Evolutionary conservation across 805 yeast species (phyloP).

Genomic region (Ogataea dorogensis): DNA sequence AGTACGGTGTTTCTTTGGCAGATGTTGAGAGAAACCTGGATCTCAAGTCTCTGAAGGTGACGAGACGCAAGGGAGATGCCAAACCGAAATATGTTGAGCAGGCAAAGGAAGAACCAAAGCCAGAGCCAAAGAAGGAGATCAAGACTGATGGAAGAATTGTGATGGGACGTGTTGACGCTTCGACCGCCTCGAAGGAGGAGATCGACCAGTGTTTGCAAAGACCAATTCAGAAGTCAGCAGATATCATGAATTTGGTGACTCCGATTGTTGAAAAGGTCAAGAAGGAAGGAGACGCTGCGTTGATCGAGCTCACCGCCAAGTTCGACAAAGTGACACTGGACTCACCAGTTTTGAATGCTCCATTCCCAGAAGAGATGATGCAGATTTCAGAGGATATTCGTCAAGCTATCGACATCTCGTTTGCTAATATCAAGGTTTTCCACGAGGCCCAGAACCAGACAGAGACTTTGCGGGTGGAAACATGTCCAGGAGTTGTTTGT

Average conservation of each 20-base stretch:
- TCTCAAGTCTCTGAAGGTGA: slow-evolving; percentile 77
- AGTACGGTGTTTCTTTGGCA: slow-evolving; percentile 72
- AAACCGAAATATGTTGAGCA: slow-evolving; percentile 66
- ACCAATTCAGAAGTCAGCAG: slow-evolving; percentile 93
- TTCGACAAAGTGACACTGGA: slow-evolving; percentile 80
- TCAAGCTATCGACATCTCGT: slow-evolving; percentile 84
- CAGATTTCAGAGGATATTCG: slow-evolving; percentile 69
- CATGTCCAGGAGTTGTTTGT: slow-evolving; percentile 91
- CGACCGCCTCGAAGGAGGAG: slow-evolving; percentile 39
- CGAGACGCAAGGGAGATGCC: slow-evolving; percentile 95
- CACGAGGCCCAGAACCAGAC: slow-evolving; percentile 88
- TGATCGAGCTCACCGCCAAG: slow-evolving; percentile 84
- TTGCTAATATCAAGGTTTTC: slow-evolving; percentile 84
- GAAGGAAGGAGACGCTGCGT: slow-evolving; percentile 77
- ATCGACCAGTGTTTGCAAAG: slow-evolving; percentile 70
- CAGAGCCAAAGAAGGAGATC: slow-evolving; percentile 24
- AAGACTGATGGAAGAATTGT: slow-evolving; percentile 41
- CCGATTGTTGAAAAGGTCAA: slow-evolving; percentile 85
- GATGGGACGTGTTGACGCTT: slow-evolving; percentile 49
- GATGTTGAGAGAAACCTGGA: slow-evolving; percentile 87
- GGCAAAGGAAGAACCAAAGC: slow-evolving; percentile 8
- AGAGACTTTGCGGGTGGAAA: slow-evolving; percentile 77
- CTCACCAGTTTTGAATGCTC: slow-evolving; percentile 80
- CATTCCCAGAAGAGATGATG: slow-evolving; percentile 79
- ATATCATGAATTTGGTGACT: slow-evolving; percentile 86